phyloP scores from a whole-genome alignment of 768 basidiomycete genomes.

The Lactarius vividus region DNA sequence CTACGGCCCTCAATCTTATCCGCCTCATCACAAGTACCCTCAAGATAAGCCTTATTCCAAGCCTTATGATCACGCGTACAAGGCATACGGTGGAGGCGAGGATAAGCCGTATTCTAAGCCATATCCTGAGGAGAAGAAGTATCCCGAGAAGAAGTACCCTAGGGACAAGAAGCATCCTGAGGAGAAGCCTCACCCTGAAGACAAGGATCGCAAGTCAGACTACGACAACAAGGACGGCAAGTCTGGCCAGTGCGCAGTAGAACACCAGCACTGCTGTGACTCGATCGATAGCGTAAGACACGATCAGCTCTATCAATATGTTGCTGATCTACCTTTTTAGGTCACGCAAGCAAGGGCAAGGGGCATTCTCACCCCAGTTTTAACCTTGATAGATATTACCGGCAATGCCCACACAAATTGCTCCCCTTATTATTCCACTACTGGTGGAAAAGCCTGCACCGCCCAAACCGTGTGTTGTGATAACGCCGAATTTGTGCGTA shows the following conservation, averaged over 20 bases:
- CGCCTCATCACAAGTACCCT: not conserved
- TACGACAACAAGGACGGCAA: not conserved
- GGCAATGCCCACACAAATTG: not conserved
- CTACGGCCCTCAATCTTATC: not conserved
- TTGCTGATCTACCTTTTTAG: not conserved
- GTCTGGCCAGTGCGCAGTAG: not conserved
- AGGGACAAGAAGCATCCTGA: slow-evolving; percentile 2
- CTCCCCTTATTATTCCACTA: not conserved
- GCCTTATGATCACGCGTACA: not conserved
- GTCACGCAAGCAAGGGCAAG: not conserved
- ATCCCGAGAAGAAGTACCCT: not conserved
- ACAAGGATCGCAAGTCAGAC: not conserved
- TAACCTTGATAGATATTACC: no score
- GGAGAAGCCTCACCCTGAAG: not conserved
- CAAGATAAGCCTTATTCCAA: not conserved
- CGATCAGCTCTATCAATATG: not conserved
- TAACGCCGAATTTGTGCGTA: not conserved
- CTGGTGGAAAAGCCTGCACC: not conserved
- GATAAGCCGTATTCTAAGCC: not conserved
- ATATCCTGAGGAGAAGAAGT: not conserved
- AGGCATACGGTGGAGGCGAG: not conserved
- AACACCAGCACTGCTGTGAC: not conserved
- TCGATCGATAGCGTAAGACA: not conserved
- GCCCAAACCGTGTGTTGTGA: not conserved
- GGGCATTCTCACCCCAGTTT: not conserved